Percentiles rank a stretch among this genome's conserved stretches.
phyloP scores from a whole-genome alignment of 2,329 filamentous ascomycete species.

The Didymella lethalis region DNA sequence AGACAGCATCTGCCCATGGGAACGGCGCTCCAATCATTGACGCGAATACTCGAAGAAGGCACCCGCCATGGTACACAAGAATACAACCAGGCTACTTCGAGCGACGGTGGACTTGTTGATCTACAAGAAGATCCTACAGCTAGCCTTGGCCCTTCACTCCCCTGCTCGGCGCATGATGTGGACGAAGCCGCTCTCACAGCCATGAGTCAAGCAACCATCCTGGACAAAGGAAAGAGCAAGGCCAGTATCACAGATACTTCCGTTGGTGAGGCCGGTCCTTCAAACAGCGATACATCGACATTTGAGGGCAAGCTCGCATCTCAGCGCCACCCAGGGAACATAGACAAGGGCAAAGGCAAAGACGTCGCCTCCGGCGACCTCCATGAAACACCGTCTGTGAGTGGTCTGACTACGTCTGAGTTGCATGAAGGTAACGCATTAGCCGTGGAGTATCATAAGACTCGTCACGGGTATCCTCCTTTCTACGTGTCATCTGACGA shows the following conservation, averaged over 20 bases:
- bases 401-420: not conserved
- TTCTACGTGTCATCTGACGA: not conserved
- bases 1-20: not conserved
- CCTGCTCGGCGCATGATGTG: not conserved
- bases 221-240: not conserved
- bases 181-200: not conserved
- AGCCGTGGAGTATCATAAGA: not conserved
- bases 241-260: not conserved
- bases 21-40: not conserved
- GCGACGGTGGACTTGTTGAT: not conserved
- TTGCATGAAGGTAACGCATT: not conserved
- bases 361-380: not conserved
- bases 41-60: not conserved
- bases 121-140: not conserved
- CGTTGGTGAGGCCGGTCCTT: not conserved
- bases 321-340: not conserved
- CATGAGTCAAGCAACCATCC: not conserved
- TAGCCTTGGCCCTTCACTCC: not conserved
- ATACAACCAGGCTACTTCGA: not conserved
- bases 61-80: not conserved
- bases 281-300: not conserved
- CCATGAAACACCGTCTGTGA: not conserved
- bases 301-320: not conserved
- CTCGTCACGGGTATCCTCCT: not conserved
- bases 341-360: slow-evolving; percentile 1